These are phyloP conservation scores for Magnolia kwangsiensis DNA, from an alignment of 164 flowering plant species.

Conservation along the genomic window DNA sequence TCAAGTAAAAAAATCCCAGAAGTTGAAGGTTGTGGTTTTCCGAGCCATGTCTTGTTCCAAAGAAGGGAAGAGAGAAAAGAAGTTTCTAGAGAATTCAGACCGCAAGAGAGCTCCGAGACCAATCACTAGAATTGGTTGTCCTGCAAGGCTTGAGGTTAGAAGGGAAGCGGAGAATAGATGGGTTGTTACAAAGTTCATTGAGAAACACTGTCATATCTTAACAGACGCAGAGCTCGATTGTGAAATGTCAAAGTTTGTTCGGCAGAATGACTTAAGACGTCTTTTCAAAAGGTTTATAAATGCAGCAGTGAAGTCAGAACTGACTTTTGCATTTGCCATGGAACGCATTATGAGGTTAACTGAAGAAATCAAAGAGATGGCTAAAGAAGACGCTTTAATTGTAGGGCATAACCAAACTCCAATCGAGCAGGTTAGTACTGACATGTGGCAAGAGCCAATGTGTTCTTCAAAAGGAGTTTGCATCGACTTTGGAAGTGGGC, in stretches of 20 bases:
- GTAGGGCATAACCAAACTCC: neutral
- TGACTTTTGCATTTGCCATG: neutral
- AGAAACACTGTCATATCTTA: neutral
- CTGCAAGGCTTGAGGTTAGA: neutral
- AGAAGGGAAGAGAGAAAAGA: neutral
- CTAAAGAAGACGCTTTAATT: neutral
- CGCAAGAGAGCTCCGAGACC: neutral
- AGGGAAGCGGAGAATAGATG: neutral
- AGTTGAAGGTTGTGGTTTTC: neutral
- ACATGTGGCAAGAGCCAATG: neutral
- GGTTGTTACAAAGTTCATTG: neutral
- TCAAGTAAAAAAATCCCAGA: neutral
- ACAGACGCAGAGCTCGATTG: neutral
- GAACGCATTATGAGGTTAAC: neutral
- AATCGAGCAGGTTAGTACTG: neutral
- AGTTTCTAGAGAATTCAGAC: neutral
- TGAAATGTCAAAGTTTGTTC: neutral
- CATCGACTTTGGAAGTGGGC: neutral
- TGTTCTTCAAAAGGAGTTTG: neutral
- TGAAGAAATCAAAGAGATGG: neutral
- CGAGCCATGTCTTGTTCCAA: conserved; percentile 2
- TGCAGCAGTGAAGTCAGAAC: neutral
- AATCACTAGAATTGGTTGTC: conserved; percentile 3
- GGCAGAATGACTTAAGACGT: neutral
- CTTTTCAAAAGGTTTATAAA: neutral